phyloP scores from a whole-genome alignment of 768 basidiomycete species.

The Mycena pura region DNA sequence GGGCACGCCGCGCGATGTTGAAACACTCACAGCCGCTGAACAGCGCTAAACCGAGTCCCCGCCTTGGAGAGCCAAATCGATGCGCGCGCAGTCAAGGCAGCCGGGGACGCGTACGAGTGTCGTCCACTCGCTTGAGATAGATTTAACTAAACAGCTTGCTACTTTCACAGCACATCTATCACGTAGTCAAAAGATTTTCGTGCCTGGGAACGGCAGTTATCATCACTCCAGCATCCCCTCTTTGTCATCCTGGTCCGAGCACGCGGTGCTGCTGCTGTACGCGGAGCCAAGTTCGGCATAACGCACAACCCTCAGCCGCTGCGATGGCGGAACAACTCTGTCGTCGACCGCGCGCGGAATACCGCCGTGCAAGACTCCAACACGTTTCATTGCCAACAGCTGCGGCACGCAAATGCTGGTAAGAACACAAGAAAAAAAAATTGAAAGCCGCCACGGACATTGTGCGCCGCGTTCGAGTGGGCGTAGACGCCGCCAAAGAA shows the following conservation, averaged over 20 bases:
- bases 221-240: not conserved
- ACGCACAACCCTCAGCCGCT: constrained; percentile 70
- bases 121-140: too few relatives aligned
- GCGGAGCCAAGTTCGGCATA: constrained; percentile 61
- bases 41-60: too few relatives aligned
- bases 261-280: constrained; percentile 58
- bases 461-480: constrained; percentile 89
- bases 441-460: constrained; percentile 60
- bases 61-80: too few relatives aligned
- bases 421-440: not conserved
- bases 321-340: constrained; percentile 71
- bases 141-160: too few relatives aligned
- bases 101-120: too few relatives aligned
- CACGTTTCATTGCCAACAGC: constrained; percentile 72
- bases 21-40: too few relatives aligned
- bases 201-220: too few relatives aligned
- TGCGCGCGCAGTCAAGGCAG: too few relatives aligned
- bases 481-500: constrained; percentile 95
- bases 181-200: too few relatives aligned
- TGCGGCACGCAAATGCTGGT: constrained; percentile 15
- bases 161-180: too few relatives aligned
- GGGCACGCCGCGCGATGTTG: too few relatives aligned
- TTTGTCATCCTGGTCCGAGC: constrained; percentile 46
- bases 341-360: constrained; percentile 64
- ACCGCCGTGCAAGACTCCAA: constrained; percentile 65